Evolutionary conservation across 2,329 filamentous ascomycete species (phyloP), one percentile per base, ranked within the genome.

Genomic region (Basipetospora chlamydospora): DNA sequence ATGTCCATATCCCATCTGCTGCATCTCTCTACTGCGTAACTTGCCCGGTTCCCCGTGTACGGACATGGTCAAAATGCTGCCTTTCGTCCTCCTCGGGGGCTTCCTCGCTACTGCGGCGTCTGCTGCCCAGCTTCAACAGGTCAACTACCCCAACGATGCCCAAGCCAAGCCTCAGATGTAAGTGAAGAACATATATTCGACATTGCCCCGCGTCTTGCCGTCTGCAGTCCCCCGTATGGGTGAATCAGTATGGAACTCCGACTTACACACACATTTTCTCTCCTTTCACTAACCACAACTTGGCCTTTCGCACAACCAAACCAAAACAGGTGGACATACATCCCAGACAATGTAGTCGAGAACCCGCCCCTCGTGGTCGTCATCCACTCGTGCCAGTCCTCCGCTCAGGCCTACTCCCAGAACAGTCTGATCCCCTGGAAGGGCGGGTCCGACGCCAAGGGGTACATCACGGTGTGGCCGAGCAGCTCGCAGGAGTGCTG

Each of bases 331-430:
- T 34, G 32, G 32, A 23, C 66, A 8, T 53, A 53, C 31, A 50
- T 55, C 5, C 58, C 59, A 2, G 49, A 54, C 37, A 55, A 45
- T 7, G 46, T 62, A 5, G 49, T 50, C 1, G 46, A 60, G 2
- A 63, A 57, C 9, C 66, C 67, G 0, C 59, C 58, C 2, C 57
- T 76, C 26, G 53, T 74, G 15, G 65, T 74, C 3, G 70, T 65
- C 3, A 57, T 70, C 40, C 65, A 75, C 53, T 72, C 67, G 53
- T 77, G 73, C 53, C 57, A 53, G 16, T 70, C 70, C 8, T 66
- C 63, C 1, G 71, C 65, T 1, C 51, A 61, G 39, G 62, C 58
- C 5, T 74, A 67, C 52, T 70, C 65, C 47, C 54, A 47, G 15
- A 59, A 60, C 40, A 65, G 61, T 1, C 61, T 65, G 2, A 34